Evolutionary conservation across 192 early-diverging fungal genomes (phyloP).

Genomic region (Funneliformis geosporum): DNA sequence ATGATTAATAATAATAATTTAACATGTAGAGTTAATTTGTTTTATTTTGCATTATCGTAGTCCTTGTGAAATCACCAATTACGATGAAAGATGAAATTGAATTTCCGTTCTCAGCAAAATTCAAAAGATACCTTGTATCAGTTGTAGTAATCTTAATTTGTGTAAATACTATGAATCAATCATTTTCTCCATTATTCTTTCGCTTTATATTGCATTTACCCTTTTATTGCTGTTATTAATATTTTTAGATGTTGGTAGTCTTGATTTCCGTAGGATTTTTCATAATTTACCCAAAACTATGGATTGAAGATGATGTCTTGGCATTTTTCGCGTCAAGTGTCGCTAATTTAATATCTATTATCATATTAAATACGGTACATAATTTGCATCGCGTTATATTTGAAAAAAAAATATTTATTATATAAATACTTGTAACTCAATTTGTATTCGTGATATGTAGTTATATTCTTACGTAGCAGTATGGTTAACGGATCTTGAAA

Average conservation of each 20-base stretch:
- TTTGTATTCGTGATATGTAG: not conserved
- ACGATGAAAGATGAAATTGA: conserved; percentile 49
- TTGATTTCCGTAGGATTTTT: conserved; percentile 44
- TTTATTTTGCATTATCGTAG: not conserved
- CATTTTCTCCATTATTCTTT: not conserved
- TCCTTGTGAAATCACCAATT: conserved; percentile 46
- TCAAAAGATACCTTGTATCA: conserved; percentile 41
- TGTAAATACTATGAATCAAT: conserved; percentile 24
- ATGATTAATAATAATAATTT: not conserved
- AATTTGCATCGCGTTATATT: no score
- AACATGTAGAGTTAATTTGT: not conserved
- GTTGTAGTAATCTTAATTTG: conserved; percentile 46
- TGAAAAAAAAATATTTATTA: no score
- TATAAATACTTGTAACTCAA: no score
- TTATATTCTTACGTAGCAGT: conserved; percentile 37
- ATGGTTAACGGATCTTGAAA: conserved; percentile 49
- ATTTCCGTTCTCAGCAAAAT: conserved; percentile 45
- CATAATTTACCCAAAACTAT: conserved; percentile 34
- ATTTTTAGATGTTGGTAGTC: conserved; percentile 45
- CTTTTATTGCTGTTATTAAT: not conserved
- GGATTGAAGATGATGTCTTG: not conserved
- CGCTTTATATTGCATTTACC: no score
- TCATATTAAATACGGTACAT: conserved; percentile 50
- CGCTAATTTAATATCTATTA: conserved; percentile 52
- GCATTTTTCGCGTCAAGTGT: conserved; percentile 39